Percentiles rank a stretch among this genome's conserved stretches.
Evolutionary conservation across 495 filamentous ascomycete species (phyloP).

Genomic region (Sphaerosporella brunnea): DNA sequence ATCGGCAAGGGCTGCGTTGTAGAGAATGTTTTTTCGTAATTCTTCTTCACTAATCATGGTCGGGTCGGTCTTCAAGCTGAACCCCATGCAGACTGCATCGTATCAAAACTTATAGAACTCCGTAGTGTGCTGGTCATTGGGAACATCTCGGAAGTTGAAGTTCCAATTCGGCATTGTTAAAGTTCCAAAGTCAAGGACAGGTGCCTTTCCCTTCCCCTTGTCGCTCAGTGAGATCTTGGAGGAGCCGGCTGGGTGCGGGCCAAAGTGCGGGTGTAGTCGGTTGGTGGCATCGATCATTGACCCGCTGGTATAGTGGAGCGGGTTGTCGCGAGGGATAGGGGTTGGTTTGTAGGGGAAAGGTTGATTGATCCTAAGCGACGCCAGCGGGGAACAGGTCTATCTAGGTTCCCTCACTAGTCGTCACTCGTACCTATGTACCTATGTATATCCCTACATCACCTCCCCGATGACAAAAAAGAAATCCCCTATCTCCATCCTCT

Average conservation of each 20-base stretch:
- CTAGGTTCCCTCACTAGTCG: too few relatives aligned
- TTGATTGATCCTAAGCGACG: too few relatives aligned
- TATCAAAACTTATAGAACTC: not conserved
- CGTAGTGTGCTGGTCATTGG: not conserved
- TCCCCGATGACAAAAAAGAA: too few relatives aligned
- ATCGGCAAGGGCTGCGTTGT: not conserved
- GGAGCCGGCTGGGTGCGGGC: not conserved
- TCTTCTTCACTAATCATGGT: not conserved
- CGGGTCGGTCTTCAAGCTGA: not conserved
- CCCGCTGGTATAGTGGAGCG: not conserved
- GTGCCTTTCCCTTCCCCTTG: not conserved
- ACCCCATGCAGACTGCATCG: not conserved
- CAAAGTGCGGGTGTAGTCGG: not conserved
- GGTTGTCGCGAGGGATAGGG: not conserved
- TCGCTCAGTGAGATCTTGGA: not conserved
- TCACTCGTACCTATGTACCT: too few relatives aligned
- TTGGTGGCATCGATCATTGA: not conserved
- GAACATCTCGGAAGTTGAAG: not conserved
- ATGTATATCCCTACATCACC: too few relatives aligned
- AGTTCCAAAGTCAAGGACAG: not conserved
- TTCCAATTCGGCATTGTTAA: not conserved
- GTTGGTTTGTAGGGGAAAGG: not conserved
- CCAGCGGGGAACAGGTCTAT: too few relatives aligned
- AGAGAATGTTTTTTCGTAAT: not conserved
- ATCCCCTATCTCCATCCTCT: too few relatives aligned